A percentile compares a stretch with the other conserved stretches of the same genome.
phyloP scores from a whole-genome alignment of 805 yeast species.

The Lipomyces oligophaga region DNA sequence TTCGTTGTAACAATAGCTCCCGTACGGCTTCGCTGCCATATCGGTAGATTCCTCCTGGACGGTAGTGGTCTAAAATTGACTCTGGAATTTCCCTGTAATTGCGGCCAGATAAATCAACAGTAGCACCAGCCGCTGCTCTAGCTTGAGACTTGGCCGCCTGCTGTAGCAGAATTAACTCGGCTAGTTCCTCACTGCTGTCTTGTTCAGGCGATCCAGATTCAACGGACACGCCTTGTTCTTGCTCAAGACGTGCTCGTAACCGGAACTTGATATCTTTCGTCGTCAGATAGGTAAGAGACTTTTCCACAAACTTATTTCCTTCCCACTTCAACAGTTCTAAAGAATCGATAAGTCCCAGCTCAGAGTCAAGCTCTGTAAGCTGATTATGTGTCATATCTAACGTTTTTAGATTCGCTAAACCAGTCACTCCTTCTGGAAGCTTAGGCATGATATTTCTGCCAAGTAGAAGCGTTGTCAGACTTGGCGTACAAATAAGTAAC shows the following conservation, averaged over 20 bases:
- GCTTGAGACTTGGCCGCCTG: constrained; percentile 9
- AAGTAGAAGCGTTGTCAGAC: constrained; percentile 9
- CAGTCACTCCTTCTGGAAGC: constrained; percentile 19
- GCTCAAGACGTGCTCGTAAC: constrained; percentile 14
- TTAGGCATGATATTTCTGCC: constrained; percentile 13
- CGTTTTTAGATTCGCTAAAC: constrained; percentile 5
- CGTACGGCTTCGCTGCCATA: constrained; percentile 10
- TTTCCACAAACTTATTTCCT: constrained; percentile 24
- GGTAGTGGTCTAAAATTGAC: constrained; percentile 8
- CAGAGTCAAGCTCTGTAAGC: constrained; percentile 14
- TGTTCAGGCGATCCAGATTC: neutral
- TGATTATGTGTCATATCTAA: constrained; percentile 18
- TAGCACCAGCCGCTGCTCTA: constrained; percentile 9
- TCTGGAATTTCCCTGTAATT: constrained; percentile 11
- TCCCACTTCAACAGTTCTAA: constrained; percentile 21
- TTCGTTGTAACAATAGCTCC: constrained; percentile 14
- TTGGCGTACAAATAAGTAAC: constrained; percentile 25
- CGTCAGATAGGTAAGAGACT: constrained; percentile 7
- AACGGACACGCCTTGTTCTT: constrained; percentile 2
- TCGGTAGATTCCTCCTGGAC: constrained; percentile 11
- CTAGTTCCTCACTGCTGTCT: constrained; percentile 7
- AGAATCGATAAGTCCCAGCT: constrained; percentile 13
- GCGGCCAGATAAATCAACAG: constrained; percentile 21
- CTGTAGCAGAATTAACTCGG: constrained; percentile 9
- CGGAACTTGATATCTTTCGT: constrained; percentile 11